These are phyloP conservation scores for Globisporangium yorkense DNA, from an alignment of 352 stramenopile species.

Conservation along the genomic window DNA sequence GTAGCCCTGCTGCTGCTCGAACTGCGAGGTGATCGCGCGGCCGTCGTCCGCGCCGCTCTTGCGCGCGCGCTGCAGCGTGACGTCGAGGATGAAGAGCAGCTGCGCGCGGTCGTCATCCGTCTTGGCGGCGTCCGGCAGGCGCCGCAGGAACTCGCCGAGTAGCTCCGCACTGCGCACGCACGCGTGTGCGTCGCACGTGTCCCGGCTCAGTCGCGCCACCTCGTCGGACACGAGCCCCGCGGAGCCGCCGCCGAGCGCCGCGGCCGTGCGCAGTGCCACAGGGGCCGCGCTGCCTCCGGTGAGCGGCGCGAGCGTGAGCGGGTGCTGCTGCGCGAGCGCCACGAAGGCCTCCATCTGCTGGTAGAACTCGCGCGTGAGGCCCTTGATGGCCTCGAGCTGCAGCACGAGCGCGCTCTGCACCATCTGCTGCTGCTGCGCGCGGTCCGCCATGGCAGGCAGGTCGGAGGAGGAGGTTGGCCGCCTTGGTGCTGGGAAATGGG, in stretches of 20 bases:
- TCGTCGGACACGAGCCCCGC: constrained; percentile 37
- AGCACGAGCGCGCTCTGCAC: constrained; percentile 58
- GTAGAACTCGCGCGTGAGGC: constrained; percentile 47
- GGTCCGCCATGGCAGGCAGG: neutral
- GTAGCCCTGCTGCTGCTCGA: constrained; percentile 58
- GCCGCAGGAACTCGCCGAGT: constrained; percentile 36
- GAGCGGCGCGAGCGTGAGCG: constrained; percentile 27
- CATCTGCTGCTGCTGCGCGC: constrained; percentile 17
- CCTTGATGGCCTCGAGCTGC: constrained; percentile 38
- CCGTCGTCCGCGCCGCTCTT: constrained; percentile 1
- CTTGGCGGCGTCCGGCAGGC: constrained; percentile 25
- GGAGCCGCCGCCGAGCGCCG: constrained; percentile 11
- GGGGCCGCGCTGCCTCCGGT: constrained; percentile 12
- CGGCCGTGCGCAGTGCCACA: constrained; percentile 26
- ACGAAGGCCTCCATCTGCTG: constrained; percentile 65
- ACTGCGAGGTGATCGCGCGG: constrained; percentile 27
- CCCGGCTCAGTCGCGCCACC: constrained; percentile 26
- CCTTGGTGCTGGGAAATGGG: neutral
- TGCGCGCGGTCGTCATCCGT: constrained; percentile 50
- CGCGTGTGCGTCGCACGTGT: constrained; percentile 33
- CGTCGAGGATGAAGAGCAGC: constrained; percentile 50
- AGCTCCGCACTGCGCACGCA: constrained; percentile 26
- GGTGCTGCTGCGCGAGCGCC: constrained; percentile 42
- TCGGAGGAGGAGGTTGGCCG: no score
- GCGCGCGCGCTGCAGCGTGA: constrained; percentile 26